Evolutionary conservation across 2,329 filamentous ascomycete species (phyloP).

Genomic region (Penicillium sclerotiorum): DNA sequence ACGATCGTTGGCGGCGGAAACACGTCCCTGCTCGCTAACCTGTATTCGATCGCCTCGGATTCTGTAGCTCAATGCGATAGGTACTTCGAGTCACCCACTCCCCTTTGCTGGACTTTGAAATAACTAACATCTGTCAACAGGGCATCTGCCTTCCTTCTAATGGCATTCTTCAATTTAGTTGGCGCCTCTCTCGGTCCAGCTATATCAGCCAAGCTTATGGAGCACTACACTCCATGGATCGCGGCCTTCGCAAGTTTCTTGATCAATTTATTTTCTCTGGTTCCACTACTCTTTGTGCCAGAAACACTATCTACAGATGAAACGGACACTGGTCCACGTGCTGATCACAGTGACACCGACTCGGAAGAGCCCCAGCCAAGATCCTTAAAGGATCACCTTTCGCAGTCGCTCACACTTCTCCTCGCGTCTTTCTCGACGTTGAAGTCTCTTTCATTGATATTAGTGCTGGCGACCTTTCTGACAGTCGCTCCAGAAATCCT

Average conservation of each 20-base stretch:
- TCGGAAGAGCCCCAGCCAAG: not conserved
- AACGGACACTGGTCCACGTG: not conserved
- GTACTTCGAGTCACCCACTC: constrained; percentile 2
- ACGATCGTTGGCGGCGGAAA: constrained; percentile 8
- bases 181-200: not conserved
- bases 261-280: not conserved
- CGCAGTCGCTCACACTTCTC: not conserved
- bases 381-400: not conserved
- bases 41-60: constrained; percentile 13
- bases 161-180: not conserved
- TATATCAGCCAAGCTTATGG: not conserved
- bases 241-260: not conserved
- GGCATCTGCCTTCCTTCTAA: not conserved
- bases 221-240: not conserved
- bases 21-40: constrained; percentile 8
- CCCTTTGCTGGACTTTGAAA: not conserved
- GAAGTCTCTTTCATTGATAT: not conserved
- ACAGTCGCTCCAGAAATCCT: not conserved
- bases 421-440: not conserved
- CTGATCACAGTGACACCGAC: not conserved
- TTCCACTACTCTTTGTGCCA: not conserved
- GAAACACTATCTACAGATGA: not conserved
- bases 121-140: not conserved
- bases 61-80: constrained; percentile 5
- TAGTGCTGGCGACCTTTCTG: not conserved